Base-by-base conservation (phyloP, 805 yeast genomes). In the Candida gorgasii region DNA sequence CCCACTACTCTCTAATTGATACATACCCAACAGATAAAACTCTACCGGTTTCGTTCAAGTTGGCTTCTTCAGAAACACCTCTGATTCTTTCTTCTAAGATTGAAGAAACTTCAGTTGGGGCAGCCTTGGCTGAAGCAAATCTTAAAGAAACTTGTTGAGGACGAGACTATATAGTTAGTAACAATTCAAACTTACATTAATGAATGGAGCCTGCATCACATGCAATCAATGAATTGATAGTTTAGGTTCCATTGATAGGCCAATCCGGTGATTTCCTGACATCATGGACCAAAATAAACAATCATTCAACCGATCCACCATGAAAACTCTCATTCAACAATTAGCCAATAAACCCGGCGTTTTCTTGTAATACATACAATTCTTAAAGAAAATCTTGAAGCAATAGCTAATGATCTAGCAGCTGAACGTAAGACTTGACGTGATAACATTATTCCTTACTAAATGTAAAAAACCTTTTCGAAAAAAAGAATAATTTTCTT, bases 41-140 rank as follows among this genome's bases (percentile, higher is more conserved):
- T 78, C 96, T 89, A 75, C 99, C 99, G 69, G 99, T 95, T 79
- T 93, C 99, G 75, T 93, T 89, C 67, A 93, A 84, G 85, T 88
- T 83, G 63, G 97, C 88, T 76, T 92, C 98, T 65, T 89, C 93
- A 54, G 96, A 83, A 63, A 92, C 95, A 78, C 99, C 99, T 80
- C 97, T 90, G 80, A 93, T 93, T 79, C 95, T 89, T 76, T 93
- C 96, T 80, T 93, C 99, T 68, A 93, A 84, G 78, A 93, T 93
- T 49, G 98, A 89, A 59, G 99, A 90, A 57, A 93, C 99, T 80
- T 93, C 99, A 59, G 98, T 93, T 71, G 99, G 98, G 61, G 95
- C 89, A 66, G 98, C 93, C 84, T 93, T 93, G 58, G 93, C 90
- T 47, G 90, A 81, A 66, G 97, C 97, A 70, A 81, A 88, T 75